phyloP scores from a whole-genome alignment of 768 basidiomycete species.

The Lentinula aciculospora region DNA sequence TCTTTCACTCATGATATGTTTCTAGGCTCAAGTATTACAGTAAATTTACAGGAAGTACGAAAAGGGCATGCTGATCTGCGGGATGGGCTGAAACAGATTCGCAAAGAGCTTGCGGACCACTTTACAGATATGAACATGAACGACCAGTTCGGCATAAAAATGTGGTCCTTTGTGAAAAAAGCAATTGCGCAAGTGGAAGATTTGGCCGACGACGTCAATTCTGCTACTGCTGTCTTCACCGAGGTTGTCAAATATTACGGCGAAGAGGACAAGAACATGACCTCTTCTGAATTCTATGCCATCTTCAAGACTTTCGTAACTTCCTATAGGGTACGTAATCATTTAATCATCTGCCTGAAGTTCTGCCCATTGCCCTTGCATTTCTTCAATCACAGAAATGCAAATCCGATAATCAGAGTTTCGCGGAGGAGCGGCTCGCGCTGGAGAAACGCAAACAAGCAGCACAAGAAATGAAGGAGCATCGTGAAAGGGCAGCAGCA shows the following conservation, averaged over 20 bases:
- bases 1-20: background rate
- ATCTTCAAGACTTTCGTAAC: conserved; percentile 97
- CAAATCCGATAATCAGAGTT: conserved; percentile 69
- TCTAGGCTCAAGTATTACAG: conserved; percentile 28
- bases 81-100: conserved; percentile 73
- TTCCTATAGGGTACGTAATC: conserved; percentile 68
- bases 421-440: conserved; percentile 65
- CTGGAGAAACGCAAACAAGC: conserved; percentile 65
- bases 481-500: conserved; percentile 42
- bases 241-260: conserved; percentile 91
- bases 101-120: conserved; percentile 74
- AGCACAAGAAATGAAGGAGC: conserved; percentile 56
- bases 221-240: conserved; percentile 76
- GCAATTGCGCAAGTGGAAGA: conserved; percentile 76
- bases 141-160: conserved; percentile 83
- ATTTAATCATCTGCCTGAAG: background rate
- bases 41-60: conserved; percentile 82
- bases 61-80: conserved; percentile 69
- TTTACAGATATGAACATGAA: conserved; percentile 65
- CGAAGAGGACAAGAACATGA: conserved; percentile 84
- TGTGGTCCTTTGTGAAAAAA: conserved; percentile 85
- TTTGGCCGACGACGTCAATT: conserved; percentile 79
- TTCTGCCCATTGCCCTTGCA: background rate
- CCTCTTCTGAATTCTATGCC: conserved; percentile 90
- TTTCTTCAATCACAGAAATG: conserved; percentile 61